Conservation (phyloP, 139 green algal species). For the Spirogloea muscicola region DNA sequence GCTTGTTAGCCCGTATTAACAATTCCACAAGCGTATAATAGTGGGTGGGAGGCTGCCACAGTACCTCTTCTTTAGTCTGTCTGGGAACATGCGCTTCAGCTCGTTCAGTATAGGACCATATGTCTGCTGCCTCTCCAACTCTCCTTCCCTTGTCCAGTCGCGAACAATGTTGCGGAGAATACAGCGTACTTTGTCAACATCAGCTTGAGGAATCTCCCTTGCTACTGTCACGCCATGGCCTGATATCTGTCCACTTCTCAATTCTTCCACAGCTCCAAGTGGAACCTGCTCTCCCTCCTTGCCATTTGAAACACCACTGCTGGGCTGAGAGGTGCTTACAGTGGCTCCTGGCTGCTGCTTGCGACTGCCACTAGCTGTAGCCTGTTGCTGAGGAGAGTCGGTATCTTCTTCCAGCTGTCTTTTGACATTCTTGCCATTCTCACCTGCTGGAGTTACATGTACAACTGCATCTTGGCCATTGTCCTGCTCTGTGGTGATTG, state of each 20-base stretch:
- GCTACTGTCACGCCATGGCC: constrained; percentile 1
- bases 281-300: neutral
- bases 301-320: neutral
- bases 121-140: constrained; percentile 13
- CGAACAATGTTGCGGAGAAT: constrained; percentile 45
- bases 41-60: neutral
- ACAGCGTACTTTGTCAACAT: constrained; percentile 45
- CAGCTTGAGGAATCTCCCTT: too few species aligned
- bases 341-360: constrained; percentile 6
- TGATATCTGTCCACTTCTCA: neutral
- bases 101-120: constrained; percentile 45
- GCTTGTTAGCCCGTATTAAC: neutral
- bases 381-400: too few species aligned
- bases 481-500: neutral
- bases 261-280: too few species aligned
- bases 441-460: too few species aligned
- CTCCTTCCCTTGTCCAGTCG: constrained; percentile 39
- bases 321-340: neutral
- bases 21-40: too few species aligned
- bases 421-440: too few species aligned
- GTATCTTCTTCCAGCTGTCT: too few species aligned
- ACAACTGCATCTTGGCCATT: too few species aligned
- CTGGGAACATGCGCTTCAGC: constrained; percentile 24
- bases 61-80: neutral
- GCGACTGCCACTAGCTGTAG: too few species aligned